phyloP scores from a whole-genome alignment of 495 filamentous ascomycete species.

The Glonium stellatum region DNA sequence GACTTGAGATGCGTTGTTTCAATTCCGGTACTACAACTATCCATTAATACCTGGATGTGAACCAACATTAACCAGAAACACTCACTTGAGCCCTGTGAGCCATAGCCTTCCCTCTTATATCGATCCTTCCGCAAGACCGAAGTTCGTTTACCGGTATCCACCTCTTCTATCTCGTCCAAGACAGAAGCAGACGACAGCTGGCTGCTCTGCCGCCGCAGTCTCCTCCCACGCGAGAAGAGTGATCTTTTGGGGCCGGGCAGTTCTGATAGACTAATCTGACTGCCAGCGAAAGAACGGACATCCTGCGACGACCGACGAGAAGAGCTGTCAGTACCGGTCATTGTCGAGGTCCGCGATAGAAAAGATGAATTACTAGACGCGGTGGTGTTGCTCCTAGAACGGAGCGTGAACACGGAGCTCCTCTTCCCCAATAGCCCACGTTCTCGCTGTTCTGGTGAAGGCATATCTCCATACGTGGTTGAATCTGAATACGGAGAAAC shows the following conservation, averaged over 20 bases:
- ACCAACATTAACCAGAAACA: background rate
- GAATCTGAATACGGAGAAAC: slow-evolving; percentile 20
- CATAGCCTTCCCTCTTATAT: slow-evolving; percentile 1
- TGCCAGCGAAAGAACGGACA: background rate
- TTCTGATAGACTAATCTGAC: slow-evolving; percentile 13
- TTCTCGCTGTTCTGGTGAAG: slow-evolving; percentile 19
- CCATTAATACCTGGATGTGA: background rate
- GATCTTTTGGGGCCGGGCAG: slow-evolving; percentile 11
- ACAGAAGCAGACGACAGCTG: slow-evolving; percentile 1
- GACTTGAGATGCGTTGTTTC: slow-evolving; percentile 58
- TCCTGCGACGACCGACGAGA: slow-evolving; percentile 22
- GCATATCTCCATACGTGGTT: slow-evolving; percentile 18
- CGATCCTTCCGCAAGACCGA: slow-evolving; percentile 22
- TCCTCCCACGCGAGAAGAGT: slow-evolving; percentile 21
- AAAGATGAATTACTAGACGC: slow-evolving; percentile 21
- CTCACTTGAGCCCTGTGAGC: slow-evolving; percentile 16
- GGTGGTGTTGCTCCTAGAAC: slow-evolving; percentile 28
- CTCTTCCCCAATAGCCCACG: slow-evolving; percentile 16
- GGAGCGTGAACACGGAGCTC: slow-evolving; percentile 26
- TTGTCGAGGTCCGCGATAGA: slow-evolving; percentile 15
- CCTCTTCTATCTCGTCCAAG: slow-evolving; percentile 15
- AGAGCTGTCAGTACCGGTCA: slow-evolving; percentile 11
- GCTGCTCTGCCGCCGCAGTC: slow-evolving; percentile 17
- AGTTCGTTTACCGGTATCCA: slow-evolving; percentile 10
- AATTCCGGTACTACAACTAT: slow-evolving; percentile 41